Conservation (phyloP, 2,329 filamentous ascomycete genomes). For the Curvularia sp. region DNA sequence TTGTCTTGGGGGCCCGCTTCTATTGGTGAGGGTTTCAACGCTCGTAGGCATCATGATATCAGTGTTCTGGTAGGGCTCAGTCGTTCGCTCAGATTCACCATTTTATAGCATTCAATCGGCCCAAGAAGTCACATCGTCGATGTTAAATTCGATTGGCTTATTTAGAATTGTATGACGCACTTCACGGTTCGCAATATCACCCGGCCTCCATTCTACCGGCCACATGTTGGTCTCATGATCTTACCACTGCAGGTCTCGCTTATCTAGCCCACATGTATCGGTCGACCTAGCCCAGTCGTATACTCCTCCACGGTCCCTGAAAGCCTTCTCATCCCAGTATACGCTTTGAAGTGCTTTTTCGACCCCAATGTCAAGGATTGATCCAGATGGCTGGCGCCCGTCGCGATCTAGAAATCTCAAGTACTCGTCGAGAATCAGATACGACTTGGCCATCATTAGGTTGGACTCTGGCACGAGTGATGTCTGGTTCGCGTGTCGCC, state of each 20-base stretch:
- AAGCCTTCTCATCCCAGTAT: slow-evolving; percentile 11
- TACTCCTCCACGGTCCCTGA: slow-evolving; percentile 8
- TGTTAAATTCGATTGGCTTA: background rate
- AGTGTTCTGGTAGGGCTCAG: background rate
- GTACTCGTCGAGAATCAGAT: slow-evolving; percentile 9
- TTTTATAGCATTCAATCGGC: background rate
- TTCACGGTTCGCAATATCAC: background rate
- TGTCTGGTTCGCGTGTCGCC: background rate
- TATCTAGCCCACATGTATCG: slow-evolving; percentile 5
- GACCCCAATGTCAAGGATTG: slow-evolving; percentile 9
- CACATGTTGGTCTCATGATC: background rate
- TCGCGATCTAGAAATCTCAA: slow-evolving; percentile 12
- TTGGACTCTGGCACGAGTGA: slow-evolving; percentile 10
- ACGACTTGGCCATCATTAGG: slow-evolving; percentile 9
- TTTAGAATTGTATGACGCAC: no score
- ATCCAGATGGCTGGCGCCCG: background rate
- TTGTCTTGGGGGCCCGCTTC: background rate
- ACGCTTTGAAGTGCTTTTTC: slow-evolving; percentile 5
- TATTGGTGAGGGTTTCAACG: background rate
- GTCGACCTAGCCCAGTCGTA: slow-evolving; percentile 14
- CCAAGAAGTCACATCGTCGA: background rate
- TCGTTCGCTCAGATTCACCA: background rate
- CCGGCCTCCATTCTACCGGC: background rate
- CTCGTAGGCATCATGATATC: background rate
- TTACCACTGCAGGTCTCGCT: slow-evolving; percentile 16